Evolutionary conservation across 352 stramenopile genomes (phyloP), one percentile per base, ranked within the genome.

Genomic region (Detonula confervacea): DNA sequence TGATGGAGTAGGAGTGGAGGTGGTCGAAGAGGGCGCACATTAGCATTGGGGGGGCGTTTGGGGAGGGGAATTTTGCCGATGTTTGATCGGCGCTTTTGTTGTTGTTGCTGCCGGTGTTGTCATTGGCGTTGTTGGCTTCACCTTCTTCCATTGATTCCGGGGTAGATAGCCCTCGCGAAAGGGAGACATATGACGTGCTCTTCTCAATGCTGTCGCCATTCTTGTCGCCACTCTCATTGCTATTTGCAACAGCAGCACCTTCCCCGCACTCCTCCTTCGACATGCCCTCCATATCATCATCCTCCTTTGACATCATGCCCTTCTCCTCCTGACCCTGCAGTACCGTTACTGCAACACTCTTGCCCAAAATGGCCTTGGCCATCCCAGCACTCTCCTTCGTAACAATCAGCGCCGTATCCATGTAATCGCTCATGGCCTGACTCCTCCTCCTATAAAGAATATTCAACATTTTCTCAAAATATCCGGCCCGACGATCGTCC

Each of bases 391-490:
- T 73, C 30, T 30, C 49, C 24, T 12, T 39, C 1, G 59, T 77
- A n/a, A 68, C 18, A 44, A 82, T 77, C n/a, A 67, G 35, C 12
- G 47, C 12, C 11, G 49, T 76, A 77, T 95, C 95, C 8, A 96
- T 81, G 59, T 92, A 95, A 18, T 79, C 65, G 46, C 72, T 83
- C 35, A 94, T 79, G 9, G 76, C 55, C 27, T 80, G 47, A 25
- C 86, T 83, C 60, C 85, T 73, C 37, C 83, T 88, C 54, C 84
- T 74, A 66, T 94, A 94, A 5, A 96, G 78, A 3, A 95, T 71
- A 14, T 85, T 88, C 54, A 96, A 66, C 18, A 96, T 73, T 84
- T 98, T 98, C 68, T 99, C 97, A 91, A 98, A 98, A 89, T 99
- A 99, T 33, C 97, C 97, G 0, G 96, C 96, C 7, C 97, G 88